Evolutionary conservation across 495 filamentous ascomycete genomes (phyloP).

Genomic region (Margaritispora aquatica): DNA sequence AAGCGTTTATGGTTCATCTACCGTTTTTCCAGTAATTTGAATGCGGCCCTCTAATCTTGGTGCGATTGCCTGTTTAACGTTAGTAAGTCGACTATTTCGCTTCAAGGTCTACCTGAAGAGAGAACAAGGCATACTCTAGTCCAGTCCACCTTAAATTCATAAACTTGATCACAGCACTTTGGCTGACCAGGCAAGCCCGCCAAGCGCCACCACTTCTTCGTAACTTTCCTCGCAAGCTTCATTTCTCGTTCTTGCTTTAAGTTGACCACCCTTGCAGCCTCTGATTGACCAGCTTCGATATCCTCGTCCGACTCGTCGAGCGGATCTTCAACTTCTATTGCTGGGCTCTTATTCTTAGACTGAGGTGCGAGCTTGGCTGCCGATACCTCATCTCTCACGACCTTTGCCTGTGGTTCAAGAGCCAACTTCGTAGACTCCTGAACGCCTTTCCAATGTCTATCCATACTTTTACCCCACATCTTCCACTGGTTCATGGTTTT

Average conservation of each 20-base stretch:
- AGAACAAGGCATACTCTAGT: background rate
- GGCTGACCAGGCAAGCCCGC: background rate
- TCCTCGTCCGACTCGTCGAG: background rate
- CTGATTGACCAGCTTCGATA: background rate
- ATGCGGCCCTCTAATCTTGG: background rate
- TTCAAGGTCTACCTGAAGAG: background rate
- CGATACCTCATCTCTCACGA: background rate
- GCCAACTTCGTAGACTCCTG: background rate
- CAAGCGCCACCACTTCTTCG: background rate
- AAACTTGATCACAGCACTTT: background rate
- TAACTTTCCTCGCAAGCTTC: constrained; percentile 1
- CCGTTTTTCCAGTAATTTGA: background rate
- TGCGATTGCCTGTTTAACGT: background rate
- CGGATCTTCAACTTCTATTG: background rate
- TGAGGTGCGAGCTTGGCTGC: background rate
- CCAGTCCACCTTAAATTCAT: background rate
- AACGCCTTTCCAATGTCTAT: constrained; percentile 1
- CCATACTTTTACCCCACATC: background rate
- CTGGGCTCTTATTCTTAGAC: background rate
- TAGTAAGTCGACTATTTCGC: background rate
- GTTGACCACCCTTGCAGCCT: background rate
- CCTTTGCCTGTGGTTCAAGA: background rate
- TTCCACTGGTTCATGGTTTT: background rate
- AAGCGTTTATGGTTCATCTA: background rate
- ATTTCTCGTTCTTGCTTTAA: background rate